Evolutionary conservation across 495 filamentous ascomycete genomes (phyloP), one percentile per base, ranked within the genome.

Genomic region (Tuber calosporum): DNA sequence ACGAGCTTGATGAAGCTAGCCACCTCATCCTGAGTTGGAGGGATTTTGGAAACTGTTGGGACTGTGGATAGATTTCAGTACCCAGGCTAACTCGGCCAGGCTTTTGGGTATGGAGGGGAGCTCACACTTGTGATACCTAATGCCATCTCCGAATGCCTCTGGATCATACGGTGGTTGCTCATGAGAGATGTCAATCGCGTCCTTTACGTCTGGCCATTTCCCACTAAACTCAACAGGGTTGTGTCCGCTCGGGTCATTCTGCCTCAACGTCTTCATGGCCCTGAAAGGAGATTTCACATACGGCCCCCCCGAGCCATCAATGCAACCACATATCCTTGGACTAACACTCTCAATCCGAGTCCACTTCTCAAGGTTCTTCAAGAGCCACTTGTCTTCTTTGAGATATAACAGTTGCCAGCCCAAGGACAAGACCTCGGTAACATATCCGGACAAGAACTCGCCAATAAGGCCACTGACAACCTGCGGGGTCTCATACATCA

Each of bases 341-440:
- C 92, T 95, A 34, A 97, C 91, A 2, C 93, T 90, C 13, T 83
- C 82, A 0, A 96, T 90, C 40, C 88, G 87, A 77, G 91, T 86
- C 94, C 94, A 98, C 78, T 97, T 97, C 72, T 86, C 89, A 19
- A 97, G 88, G 82, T 98, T 98, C 85, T 98, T 97, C 73, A 98
- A 92, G 81, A 97, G 94, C 94, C 94, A 97, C 84, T 98, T 98
- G 19, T 94, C 93, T 72, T 92, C 91, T 4, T 89, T 91, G 37
- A 98, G 87, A 81, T 93, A 88, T 78, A 93, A 90, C 26, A 97
- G 84, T 83, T 98, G 94, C 94, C 94, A 98, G 22, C 90, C 92
- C 7, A 93, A 87, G 9, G 87, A 89, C 26, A 98, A 87, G 7
- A 92, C 90, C 69, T 89, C 85, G 66, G 93, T 93, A 72, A 97